These are phyloP conservation scores for Pyrenophora teres DNA, from an alignment of 2,329 filamentous ascomycete genomes.

Conservation along the genomic window DNA sequence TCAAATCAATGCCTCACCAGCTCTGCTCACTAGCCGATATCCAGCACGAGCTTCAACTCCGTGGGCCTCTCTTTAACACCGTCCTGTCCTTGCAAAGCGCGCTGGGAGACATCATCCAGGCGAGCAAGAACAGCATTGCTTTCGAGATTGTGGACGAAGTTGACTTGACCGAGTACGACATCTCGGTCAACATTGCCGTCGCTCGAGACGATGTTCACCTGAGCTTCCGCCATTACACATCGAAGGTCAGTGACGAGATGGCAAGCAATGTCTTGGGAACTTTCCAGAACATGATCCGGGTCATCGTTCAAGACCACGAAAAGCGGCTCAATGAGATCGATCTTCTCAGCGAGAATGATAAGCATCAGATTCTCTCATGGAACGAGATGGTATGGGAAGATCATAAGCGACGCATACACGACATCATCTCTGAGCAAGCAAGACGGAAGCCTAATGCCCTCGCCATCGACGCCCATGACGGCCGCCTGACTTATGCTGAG, in stretches of 20 bases:
- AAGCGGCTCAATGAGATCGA: neutral
- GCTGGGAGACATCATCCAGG: neutral
- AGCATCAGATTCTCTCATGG: neutral
- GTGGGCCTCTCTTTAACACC: neutral
- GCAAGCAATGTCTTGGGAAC: neutral
- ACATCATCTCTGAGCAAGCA: neutral
- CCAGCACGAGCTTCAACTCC: neutral
- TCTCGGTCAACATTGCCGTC: neutral
- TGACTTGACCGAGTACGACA: conserved; percentile 1
- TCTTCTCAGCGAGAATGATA: neutral
- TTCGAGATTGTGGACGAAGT: neutral
- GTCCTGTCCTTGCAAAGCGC: neutral
- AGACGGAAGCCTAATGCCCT: neutral
- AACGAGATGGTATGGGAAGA: neutral
- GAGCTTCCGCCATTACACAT: conserved; percentile 2
- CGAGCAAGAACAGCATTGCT: neutral
- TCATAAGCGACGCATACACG: neutral
- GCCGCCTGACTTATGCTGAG: neutral
- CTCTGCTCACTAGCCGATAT: neutral
- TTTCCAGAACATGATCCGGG: neutral
- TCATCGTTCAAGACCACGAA: neutral
- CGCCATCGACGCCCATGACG: neutral
- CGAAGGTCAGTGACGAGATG: neutral
- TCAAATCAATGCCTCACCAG: conserved; percentile 1
- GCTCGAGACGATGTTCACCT: neutral